Base-by-base conservation (phyloP, 2,329 filamentous ascomycete species). In the Dothideomycetes sp. region DNA sequence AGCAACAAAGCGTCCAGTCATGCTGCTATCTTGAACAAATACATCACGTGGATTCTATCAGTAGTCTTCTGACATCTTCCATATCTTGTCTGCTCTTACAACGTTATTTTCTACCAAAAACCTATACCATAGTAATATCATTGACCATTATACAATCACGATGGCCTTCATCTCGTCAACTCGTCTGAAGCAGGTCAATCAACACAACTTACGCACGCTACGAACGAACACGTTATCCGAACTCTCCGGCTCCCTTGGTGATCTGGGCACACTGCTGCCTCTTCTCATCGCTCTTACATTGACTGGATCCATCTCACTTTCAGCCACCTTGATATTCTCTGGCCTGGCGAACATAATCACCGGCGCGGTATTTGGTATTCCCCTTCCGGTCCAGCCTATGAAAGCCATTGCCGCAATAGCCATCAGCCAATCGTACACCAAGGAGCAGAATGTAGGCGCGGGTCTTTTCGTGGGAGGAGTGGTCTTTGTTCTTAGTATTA, bases 321-420 rank as follows among this genome's bases (percentile, higher is more conserved):
- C 84, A 18, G 79, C 80, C 35, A 95, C 89, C 0, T 72, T 96
- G 1, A 75, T 96, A 4, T 91, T 94, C 57, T 88, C 86, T 0
- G 91, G 91, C 1, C 54, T 88, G 8, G 89, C 82, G 60, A 96
- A 96, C 53, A 75, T 95, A 40, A 53, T 83, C 10, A 94, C 88
- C 0, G 91, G 89, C 14, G 55, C 79, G 2, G 62, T 80, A 22
- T 96, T 95, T 53, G 89, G 89, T 5, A 81, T 96, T 31, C 89
- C 89, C 2, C 64, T 95, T 3, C 88, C 88, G 0, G 87, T 95
- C 0, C 88, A 95, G 63, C 88, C 88, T 1, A 82, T 82, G 78
- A 82, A 81, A 70, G 88, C 89, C 29, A 93, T 96, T 45, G 88
- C 88, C 4, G 84, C 88, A 1, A 83, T 93, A 0, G 85, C 87